phyloP scores from a whole-genome alignment of 768 basidiomycete genomes.

The Rhodotorula babjevae region DNA sequence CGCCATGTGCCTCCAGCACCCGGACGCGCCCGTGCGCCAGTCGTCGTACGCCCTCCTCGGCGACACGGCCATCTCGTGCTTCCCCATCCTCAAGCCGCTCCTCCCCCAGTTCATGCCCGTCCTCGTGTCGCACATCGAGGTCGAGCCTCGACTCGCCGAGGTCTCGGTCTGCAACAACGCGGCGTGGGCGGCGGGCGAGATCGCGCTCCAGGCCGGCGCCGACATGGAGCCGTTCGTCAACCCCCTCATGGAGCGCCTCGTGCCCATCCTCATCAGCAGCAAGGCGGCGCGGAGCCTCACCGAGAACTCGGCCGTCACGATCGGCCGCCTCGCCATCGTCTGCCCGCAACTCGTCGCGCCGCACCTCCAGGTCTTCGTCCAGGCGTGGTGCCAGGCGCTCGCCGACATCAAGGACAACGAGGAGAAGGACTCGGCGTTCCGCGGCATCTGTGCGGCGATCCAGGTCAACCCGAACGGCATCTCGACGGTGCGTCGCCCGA shows the following conservation, averaged over 20 bases:
- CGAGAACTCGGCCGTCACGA: constrained; percentile 98
- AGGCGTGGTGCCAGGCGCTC: constrained; percentile 84
- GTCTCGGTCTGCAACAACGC: constrained; percentile 98
- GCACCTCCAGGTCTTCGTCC: constrained; percentile 53
- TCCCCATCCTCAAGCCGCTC: constrained; percentile 73
- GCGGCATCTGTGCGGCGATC: constrained; percentile 91
- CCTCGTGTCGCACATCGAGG: constrained; percentile 80
- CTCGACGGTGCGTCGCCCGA: constrained; percentile 10
- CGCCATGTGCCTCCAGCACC: constrained; percentile 79
- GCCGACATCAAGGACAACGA: constrained; percentile 99
- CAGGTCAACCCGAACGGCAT: constrained; percentile 82
- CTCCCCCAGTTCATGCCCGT: constrained; percentile 86
- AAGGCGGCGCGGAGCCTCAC: constrained; percentile 89
- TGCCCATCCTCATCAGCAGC: constrained; percentile 86
- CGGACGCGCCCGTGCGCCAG: constrained; percentile 89
- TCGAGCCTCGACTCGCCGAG: constrained; percentile 87
- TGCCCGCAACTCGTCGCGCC: constrained; percentile 84
- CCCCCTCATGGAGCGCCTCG: constrained; percentile 75
- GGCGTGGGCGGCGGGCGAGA: constrained; percentile 99
- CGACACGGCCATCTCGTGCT: constrained; percentile 95
- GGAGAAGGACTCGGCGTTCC: constrained; percentile 98
- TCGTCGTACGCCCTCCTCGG: constrained; percentile 97
- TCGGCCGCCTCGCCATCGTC: constrained; percentile 90
- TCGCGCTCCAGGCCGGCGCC: constrained; percentile 78
- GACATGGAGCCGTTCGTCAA: constrained; percentile 91